Base-by-base conservation (phyloP, 1,139 yeast genomes). In the Diutina siamensis region DNA sequence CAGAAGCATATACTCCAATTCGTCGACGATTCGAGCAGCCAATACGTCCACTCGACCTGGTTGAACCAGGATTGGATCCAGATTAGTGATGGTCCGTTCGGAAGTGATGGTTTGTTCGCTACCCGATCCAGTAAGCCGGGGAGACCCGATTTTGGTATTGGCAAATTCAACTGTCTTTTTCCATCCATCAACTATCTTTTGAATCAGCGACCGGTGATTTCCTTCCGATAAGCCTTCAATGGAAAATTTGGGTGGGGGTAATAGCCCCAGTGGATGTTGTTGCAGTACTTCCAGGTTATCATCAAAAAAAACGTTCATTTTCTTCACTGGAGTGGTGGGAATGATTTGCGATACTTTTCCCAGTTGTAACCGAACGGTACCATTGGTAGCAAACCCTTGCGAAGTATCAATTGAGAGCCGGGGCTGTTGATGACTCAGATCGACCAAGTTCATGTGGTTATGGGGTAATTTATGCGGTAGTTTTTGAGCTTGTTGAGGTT, bases 1-100 rank as follows among this genome's bases (percentile, higher is more conserved):
- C 20, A 72, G 49, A 28, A 71, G 65, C 46, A 71, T 60, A 48
- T 56, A 69, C 51, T 75, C 76, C 50, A 85, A 74, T 58, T 87
- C 95, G 53, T 83, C 86, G 38, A 85, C 73, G 1, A 86, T 82
- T 52, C 94, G 67, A 2, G 94, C 92, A 58, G 94, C 81, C 48
- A 87, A 64, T 13, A 84, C 67, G 61, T 87, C 97, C 46, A 82
- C 72, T 51, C 81, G 72, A 2, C 68, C 68, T 4, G 71, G 70
- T 17, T 67, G 59, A 31, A 47, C 46, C 15, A 38, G 35, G 3
- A 44, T 46, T 13, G 42, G 32, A 4, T 38, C 42, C 8, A 9
- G 3, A 13, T 32, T 22, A 9, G 42, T 25, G 4, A 38, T 38
- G n/a, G 42, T 38, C 13, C 33, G 31, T 17, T 20, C 32, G 20